Base-by-base conservation (phyloP, 2,329 filamentous ascomycete genomes). In the Emmonsiellopsis sp. region DNA sequence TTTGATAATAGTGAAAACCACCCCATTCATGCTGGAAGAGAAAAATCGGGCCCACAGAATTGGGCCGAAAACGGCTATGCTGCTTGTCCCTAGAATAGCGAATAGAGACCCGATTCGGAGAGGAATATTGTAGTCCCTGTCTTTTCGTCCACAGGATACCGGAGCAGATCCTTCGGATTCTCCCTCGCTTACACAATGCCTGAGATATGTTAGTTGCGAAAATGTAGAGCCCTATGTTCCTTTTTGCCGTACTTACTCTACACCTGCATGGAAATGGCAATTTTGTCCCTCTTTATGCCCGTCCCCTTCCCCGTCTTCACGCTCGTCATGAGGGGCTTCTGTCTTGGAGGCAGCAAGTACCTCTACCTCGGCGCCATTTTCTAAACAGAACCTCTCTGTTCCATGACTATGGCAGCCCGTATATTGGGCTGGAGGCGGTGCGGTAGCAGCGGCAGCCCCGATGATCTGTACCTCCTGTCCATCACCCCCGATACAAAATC, bases 261-360 rank as follows among this genome's bases (percentile, higher is more conserved):
- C 82, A 38, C 85, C 85, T 8, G 85, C 85, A 60, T 90, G 86
- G 67, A 85, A 87, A 63, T 90, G 86, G 60, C 85, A 89, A 60
- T 80, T 75, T 58, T 75, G 34, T 13, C 45, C 51, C 38, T 55
- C 7, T 34, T 51, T 54, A 11, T 57, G 52, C n/a, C 61, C 45
- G 61, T 68, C 42, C 31, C 64, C 45, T 66, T 69, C 60, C 48
- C 63, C n/a, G 54, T 65, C 38, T 56, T 67, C 51, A 61, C 69
- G 62, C 53, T 59, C 34, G 58, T 63, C 52, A 54, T 62, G 35
- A 10, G 48, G 11, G 35, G 59, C 53, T 15, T 57, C 58, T 37
- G 58, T 59, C 47, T 76, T 72, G 26, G 31, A 37, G 26, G 15
- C 9, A 6, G 71, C 66, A 1, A 78, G 59, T 11, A 86, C 70